Evolutionary conservation across 495 filamentous ascomycete genomes (phyloP).

Genomic region (Entonaema liquescens): DNA sequence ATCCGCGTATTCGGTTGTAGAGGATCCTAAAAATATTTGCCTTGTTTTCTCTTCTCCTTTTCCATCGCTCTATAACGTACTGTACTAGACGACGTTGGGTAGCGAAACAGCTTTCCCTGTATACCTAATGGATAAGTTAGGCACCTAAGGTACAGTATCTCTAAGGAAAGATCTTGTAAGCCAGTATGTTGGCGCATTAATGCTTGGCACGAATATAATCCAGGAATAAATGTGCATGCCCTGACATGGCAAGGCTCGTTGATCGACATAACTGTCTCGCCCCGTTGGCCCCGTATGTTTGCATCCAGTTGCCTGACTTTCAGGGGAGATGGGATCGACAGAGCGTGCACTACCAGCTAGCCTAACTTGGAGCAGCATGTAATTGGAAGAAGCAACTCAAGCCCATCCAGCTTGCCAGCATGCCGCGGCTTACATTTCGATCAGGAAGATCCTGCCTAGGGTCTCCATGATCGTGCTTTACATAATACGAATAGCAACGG

Average conservation of each 20-base stretch:
- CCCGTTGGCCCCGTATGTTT: constrained; percentile 1
- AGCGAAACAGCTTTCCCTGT: neutral
- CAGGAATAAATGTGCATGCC: neutral
- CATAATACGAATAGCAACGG: neutral
- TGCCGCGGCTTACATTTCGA: neutral
- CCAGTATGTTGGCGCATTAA: neutral
- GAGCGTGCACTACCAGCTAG: neutral
- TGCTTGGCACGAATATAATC: neutral
- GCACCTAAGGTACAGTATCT: neutral
- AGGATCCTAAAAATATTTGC: neutral
- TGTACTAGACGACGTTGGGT: neutral
- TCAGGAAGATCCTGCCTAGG: neutral
- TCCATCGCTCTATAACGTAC: neutral
- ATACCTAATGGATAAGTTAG: neutral
- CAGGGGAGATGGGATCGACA: constrained; percentile 3
- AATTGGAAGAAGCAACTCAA: neutral
- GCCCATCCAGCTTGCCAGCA: neutral
- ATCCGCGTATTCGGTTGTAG: neutral
- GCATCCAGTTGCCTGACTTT: neutral
- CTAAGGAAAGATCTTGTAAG: neutral
- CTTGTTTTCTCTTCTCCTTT: no score
- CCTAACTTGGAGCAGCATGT: neutral
- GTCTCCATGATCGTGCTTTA: neutral
- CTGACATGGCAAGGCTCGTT: neutral
- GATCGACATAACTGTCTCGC: neutral